Evolutionary conservation across 1,139 yeast species (phyloP).

Genomic region (Yamadazyma mexicana): DNA sequence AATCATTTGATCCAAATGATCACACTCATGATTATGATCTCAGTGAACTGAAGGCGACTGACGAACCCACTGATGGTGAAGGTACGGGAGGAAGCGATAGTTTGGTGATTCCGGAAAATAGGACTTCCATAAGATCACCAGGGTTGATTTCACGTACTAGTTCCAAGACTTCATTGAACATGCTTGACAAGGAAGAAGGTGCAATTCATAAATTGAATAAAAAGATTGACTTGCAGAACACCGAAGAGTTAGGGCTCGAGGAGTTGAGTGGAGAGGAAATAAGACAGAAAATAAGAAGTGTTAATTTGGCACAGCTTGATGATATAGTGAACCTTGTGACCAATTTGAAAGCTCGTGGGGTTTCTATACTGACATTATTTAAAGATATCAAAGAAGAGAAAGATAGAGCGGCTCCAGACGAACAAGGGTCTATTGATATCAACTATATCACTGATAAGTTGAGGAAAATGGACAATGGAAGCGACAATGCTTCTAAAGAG

Average conservation of each 20-base stretch:
- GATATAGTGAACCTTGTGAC: conserved; percentile 52
- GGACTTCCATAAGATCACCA: conserved; percentile 16
- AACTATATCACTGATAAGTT: conserved; percentile 16
- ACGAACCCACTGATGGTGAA: conserved; percentile 8
- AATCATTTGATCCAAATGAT: conserved; percentile 26
- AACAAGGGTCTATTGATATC: conserved; percentile 14
- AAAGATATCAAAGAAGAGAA: conserved; percentile 13
- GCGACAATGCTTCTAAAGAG: no score
- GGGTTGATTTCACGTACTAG: conserved; percentile 32
- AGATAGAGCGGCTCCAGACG: conserved; percentile 2
- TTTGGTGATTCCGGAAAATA: conserved; percentile 2
- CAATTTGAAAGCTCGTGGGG: conserved; percentile 50
- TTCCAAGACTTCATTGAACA: conserved; percentile 36
- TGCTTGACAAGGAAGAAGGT: conserved; percentile 43
- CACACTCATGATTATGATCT: conserved; percentile 8
- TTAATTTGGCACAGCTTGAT: conserved; percentile 52
- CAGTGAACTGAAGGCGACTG: conserved; percentile 13
- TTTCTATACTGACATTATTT: conserved; percentile 53
- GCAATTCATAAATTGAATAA: conserved; percentile 35
- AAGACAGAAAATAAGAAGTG: conserved; percentile 45
- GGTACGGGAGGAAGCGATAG: conserved; percentile 7
- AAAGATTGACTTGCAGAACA: conserved; percentile 20
- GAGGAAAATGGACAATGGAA: conserved; percentile 3
- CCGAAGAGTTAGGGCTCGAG: conserved; percentile 8
- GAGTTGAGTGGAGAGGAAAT: conserved; percentile 54